Evolutionary conservation across 2,329 filamentous ascomycete species (phyloP).

Genomic region (Penicillium sclerotigenum): DNA sequence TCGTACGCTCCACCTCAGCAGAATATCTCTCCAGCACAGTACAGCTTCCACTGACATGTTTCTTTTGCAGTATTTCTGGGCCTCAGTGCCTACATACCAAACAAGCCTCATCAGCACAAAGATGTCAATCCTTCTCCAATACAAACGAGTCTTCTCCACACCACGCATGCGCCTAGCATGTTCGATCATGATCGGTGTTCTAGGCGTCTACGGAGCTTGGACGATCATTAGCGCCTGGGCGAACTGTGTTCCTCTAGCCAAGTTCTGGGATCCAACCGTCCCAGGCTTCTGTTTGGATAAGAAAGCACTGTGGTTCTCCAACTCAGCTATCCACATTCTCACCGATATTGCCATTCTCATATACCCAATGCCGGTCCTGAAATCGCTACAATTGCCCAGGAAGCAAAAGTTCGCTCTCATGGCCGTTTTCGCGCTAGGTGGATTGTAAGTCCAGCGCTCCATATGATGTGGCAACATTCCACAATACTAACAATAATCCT

Average conservation of each 20-base stretch:
- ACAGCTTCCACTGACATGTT: not conserved
- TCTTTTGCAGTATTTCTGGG: slow-evolving; percentile 29
- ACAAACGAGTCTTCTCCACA: slow-evolving; percentile 35
- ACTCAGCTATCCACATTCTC: slow-evolving; percentile 42
- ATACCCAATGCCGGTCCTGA: slow-evolving; percentile 44
- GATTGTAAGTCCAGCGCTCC: slow-evolving; percentile 35
- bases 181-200: slow-evolving; percentile 33
- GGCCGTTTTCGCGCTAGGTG: slow-evolving; percentile 43
- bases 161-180: slow-evolving; percentile 33
- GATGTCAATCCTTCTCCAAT: slow-evolving; percentile 37
- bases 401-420: slow-evolving; percentile 42
- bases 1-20: slow-evolving; percentile 14
- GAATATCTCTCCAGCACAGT: not conserved
- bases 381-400: slow-evolving; percentile 38
- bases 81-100: slow-evolving; percentile 35
- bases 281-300: slow-evolving; percentile 39
- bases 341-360: slow-evolving; percentile 44
- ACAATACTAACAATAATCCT: slow-evolving; percentile 10
- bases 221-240: slow-evolving; percentile 32
- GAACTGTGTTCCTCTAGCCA: slow-evolving; percentile 30
- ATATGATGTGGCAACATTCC: not conserved
- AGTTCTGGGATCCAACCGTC: slow-evolving; percentile 29
- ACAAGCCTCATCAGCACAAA: slow-evolving; percentile 34
- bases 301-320: slow-evolving; percentile 44
- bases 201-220: slow-evolving; percentile 34